Evolutionary conservation across 2,329 filamentous ascomycete genomes (phyloP).

Genomic region (Aspergillus quadrilineatus): DNA sequence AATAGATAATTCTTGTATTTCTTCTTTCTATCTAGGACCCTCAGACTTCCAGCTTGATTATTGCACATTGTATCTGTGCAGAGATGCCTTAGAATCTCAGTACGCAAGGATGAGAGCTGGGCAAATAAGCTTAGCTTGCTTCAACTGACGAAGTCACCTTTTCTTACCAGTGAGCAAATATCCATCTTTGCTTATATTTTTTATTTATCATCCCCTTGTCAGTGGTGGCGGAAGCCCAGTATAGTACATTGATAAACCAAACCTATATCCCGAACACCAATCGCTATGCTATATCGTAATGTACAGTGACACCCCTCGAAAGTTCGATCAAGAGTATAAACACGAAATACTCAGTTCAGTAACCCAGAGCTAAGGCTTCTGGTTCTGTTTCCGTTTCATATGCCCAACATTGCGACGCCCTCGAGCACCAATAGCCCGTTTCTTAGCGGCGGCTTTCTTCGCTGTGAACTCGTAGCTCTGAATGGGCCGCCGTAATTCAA

Average conservation of each 20-base stretch:
- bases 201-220: no score
- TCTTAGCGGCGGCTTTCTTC: slow-evolving; percentile 33
- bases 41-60: no score
- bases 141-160: no score
- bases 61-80: no score
- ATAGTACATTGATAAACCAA: background rate
- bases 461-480: slow-evolving; percentile 36
- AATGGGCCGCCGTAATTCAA: slow-evolving; percentile 50
- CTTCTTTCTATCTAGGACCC: no score
- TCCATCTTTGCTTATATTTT: no score
- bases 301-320: background rate
- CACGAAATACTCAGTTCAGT: background rate
- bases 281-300: slow-evolving; percentile 17
- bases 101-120: no score
- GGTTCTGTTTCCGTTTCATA: slow-evolving; percentile 22
- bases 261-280: slow-evolving; percentile 12
- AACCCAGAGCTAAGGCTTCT: background rate
- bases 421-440: slow-evolving; percentile 25
- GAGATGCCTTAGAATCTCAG: no score
- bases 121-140: no score
- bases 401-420: slow-evolving; percentile 27
- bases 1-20: no score
- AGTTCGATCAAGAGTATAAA: background rate
- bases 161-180: no score
- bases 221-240: background rate